These are phyloP conservation scores for Malus asiatica DNA, from an alignment of 306 rosid species.

Conservation along the genomic window DNA sequence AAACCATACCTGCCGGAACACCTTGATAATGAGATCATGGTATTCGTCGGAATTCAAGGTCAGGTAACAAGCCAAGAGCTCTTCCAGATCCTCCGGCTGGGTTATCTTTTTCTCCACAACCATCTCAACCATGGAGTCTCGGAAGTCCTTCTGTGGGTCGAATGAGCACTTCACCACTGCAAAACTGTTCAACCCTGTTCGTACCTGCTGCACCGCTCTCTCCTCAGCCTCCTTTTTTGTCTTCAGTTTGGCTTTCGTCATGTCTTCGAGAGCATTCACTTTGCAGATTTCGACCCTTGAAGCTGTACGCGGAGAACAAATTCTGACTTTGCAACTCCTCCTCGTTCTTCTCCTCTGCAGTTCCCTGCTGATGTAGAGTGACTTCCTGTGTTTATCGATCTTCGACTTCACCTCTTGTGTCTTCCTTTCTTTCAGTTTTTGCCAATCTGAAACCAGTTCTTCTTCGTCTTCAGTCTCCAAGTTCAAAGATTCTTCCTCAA, in stretches of 20 bases:
- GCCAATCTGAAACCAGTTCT: slow-evolving; percentile 21
- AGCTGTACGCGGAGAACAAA: slow-evolving; percentile 59
- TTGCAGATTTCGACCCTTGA: slow-evolving; percentile 61
- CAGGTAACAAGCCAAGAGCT: slow-evolving; percentile 75
- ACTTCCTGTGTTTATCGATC: slow-evolving; percentile 39
- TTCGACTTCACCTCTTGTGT: slow-evolving; percentile 38
- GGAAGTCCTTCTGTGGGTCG: slow-evolving; percentile 73
- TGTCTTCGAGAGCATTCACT: slow-evolving; percentile 63
- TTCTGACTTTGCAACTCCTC: slow-evolving; percentile 40
- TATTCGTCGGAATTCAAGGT: slow-evolving; percentile 80
- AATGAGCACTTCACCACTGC: slow-evolving; percentile 74
- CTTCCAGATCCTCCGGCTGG: slow-evolving; percentile 67
- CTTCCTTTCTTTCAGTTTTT: slow-evolving; percentile 30
- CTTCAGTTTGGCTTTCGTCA: slow-evolving; percentile 56
- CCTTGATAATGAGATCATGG: slow-evolving; percentile 80
- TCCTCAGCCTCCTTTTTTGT: slow-evolving; percentile 35
- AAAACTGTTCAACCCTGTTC: slow-evolving; percentile 47
- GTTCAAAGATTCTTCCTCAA: slow-evolving; percentile 15
- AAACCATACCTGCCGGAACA: slow-evolving; percentile 85
- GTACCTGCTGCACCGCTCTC: slow-evolving; percentile 13
- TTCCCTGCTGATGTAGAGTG: slow-evolving; percentile 53
- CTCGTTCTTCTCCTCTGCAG: slow-evolving; percentile 46
- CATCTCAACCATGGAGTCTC: slow-evolving; percentile 97
- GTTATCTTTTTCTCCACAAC: slow-evolving; percentile 54
- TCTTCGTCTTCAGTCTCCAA: slow-evolving; percentile 20